A percentile compares a stretch with the other conserved stretches of the same genome.
Evolutionary conservation across 805 yeast genomes (phyloP).

Genomic region (Wickerhamiella alocasiicola): DNA sequence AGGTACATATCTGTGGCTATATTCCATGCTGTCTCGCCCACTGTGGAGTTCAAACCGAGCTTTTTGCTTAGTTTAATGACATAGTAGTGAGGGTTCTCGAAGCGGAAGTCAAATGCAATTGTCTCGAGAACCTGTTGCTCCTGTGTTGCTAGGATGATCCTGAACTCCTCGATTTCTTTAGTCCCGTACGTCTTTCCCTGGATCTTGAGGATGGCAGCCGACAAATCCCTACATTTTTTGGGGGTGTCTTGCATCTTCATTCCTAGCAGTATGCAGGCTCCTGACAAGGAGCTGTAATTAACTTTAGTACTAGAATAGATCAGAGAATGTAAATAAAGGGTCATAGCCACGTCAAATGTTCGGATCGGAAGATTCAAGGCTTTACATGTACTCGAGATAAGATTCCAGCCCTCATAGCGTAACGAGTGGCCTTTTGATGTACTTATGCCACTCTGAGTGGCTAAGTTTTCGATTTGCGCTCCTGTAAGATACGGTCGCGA

Average conservation of each 20-base stretch:
- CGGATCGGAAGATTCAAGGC: slow-evolving; percentile 38
- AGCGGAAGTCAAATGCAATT: slow-evolving; percentile 67
- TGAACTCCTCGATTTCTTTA: slow-evolving; percentile 11
- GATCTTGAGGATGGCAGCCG: not conserved
- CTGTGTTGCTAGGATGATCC: slow-evolving; percentile 30
- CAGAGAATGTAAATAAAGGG: slow-evolving; percentile 58
- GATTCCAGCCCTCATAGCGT: slow-evolving; percentile 29
- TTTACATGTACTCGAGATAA: slow-evolving; percentile 17
- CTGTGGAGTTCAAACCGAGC: slow-evolving; percentile 35
- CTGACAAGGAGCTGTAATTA: slow-evolving; percentile 4
- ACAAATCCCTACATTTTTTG: slow-evolving; percentile 34
- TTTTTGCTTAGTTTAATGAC: slow-evolving; percentile 49
- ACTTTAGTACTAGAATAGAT: slow-evolving; percentile 32
- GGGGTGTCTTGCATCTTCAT: slow-evolving; percentile 75
- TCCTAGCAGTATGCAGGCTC: slow-evolving; percentile 54
- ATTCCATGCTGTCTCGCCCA: slow-evolving; percentile 56
- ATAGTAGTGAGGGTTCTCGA: slow-evolving; percentile 52
- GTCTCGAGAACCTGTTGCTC: slow-evolving; percentile 69
- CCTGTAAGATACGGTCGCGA: slow-evolving; percentile 52
- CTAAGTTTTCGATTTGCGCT: slow-evolving; percentile 41
- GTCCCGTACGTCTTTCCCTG: not conserved
- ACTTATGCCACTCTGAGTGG: slow-evolving; percentile 36
- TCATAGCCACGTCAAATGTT: slow-evolving; percentile 57
- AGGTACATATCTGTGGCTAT: slow-evolving; percentile 60
- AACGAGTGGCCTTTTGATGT: slow-evolving; percentile 40